A percentile compares a stretch with the other conserved stretches of the same genome.
These are phyloP conservation scores for Entophlyctis helioformis DNA, from an alignment of 192 early-diverging fungal species.

Conservation along the genomic window DNA sequence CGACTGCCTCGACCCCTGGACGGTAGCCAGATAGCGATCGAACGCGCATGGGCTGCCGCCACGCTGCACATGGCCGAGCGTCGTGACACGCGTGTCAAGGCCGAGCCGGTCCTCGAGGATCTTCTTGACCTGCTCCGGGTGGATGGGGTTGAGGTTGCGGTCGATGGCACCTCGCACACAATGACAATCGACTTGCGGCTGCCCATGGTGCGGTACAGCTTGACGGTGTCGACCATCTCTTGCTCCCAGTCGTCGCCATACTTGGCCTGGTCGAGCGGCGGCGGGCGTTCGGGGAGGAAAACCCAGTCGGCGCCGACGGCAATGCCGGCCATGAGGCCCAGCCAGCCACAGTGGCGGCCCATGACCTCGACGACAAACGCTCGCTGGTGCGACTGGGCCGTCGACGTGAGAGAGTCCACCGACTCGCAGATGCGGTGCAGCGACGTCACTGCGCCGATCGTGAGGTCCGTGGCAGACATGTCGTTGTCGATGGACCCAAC, in stretches of 20 bases:
- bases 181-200: slow-evolving; percentile 92
- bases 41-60: slow-evolving; percentile 83
- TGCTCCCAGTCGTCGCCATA: slow-evolving; percentile 77
- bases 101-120: slow-evolving; percentile 65
- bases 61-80: slow-evolving; percentile 88
- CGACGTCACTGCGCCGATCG: slow-evolving; percentile 87
- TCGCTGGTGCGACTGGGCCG: slow-evolving; percentile 86
- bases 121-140: slow-evolving; percentile 70
- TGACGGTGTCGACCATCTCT: slow-evolving; percentile 65
- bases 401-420: slow-evolving; percentile 84
- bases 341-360: slow-evolving; percentile 97
- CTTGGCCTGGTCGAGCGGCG: slow-evolving; percentile 29
- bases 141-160: slow-evolving; percentile 74
- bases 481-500: slow-evolving; percentile 98
- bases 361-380: slow-evolving; percentile 98
- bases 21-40: slow-evolving; percentile 86
- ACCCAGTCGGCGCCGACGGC: slow-evolving; percentile 81
- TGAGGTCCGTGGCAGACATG: slow-evolving; percentile 69
- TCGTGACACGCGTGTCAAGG: slow-evolving; percentile 90
- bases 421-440: slow-evolving; percentile 93
- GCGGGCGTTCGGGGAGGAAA: slow-evolving; percentile 91
- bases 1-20: slow-evolving; percentile 91
- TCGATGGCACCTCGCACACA: slow-evolving; percentile 92
- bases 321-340: slow-evolving; percentile 37
- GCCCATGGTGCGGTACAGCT: slow-evolving; percentile 61